Conservation (phyloP, 2,329 filamentous ascomycete genomes). For the Phoma sp. region DNA sequence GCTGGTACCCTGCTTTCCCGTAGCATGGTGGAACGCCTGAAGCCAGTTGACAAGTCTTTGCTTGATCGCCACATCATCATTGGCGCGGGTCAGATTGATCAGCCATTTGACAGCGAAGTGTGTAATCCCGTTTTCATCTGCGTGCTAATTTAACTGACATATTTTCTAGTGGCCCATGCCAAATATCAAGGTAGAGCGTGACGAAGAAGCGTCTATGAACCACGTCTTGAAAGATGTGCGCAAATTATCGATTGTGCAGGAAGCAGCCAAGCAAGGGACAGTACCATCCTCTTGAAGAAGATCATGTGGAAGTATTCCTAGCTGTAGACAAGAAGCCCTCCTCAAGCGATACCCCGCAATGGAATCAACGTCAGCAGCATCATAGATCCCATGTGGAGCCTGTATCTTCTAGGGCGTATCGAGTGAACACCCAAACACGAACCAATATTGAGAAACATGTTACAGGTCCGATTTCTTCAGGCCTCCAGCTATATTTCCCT, state of each 20-base stretch:
- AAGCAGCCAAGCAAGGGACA: not conserved
- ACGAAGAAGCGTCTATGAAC: slow-evolving; percentile 8
- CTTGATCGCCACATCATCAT: not conserved
- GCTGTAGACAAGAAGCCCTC: too few relatives aligned
- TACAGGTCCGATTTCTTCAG: too few relatives aligned
- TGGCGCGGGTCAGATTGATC: not conserved
- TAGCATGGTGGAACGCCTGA: slow-evolving; percentile 7
- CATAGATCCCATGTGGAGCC: too few relatives aligned
- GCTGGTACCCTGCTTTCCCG: slow-evolving; percentile 6
- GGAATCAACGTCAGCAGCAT: too few relatives aligned
- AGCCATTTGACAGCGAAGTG: slow-evolving; percentile 10
- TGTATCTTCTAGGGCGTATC: too few relatives aligned
- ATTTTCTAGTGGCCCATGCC: slow-evolving; percentile 7
- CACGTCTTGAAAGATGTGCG: slow-evolving; percentile 2
- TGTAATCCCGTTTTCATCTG: not conserved
- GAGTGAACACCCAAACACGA: too few relatives aligned
- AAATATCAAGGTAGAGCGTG: slow-evolving; percentile 9
- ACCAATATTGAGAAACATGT: too few relatives aligned
- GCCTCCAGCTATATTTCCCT: too few relatives aligned
- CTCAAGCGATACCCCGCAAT: too few relatives aligned
- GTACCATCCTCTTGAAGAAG: not conserved
- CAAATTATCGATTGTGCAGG: not conserved
- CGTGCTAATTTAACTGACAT: not conserved
- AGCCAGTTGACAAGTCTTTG: not conserved
- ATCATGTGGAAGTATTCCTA: too few relatives aligned